Evolutionary conservation across 306 rosid species (phyloP).

Genomic region (Heteromeles arbutifolia): DNA sequence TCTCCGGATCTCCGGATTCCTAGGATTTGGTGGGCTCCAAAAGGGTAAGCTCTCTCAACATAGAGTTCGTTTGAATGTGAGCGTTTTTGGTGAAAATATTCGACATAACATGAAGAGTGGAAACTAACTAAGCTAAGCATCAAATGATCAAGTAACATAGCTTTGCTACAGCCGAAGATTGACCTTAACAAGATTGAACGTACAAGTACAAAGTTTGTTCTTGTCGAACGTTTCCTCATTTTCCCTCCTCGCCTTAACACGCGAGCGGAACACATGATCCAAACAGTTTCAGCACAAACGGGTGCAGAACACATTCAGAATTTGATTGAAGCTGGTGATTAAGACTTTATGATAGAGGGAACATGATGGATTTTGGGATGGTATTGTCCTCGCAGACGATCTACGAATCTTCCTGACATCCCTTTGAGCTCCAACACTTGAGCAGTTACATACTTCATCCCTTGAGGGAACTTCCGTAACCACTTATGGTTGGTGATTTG

Average conservation of each 20-base stretch:
- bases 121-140: too few relatives aligned
- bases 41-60: too few relatives aligned
- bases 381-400: constrained; percentile 1
- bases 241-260: neutral
- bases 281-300: neutral
- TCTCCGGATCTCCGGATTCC: too few relatives aligned
- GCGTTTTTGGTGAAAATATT: too few relatives aligned
- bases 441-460: neutral
- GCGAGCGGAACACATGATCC: too few relatives aligned
- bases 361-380: constrained; percentile 6
- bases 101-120: too few relatives aligned
- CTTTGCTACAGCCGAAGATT: neutral
- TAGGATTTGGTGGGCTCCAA: too few relatives aligned
- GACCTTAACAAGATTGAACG: neutral
- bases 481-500: neutral
- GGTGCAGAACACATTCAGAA: neutral
- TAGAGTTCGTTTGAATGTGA: too few relatives aligned
- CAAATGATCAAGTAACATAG: too few relatives aligned
- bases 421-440: neutral
- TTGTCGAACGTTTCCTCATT: neutral
- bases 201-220: neutral
- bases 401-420: neutral
- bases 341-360: neutral
- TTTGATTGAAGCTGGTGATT: neutral
- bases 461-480: neutral